Evolutionary conservation across 257 asterid species (phyloP).

Genomic region (Scutellaria galericulata): DNA sequence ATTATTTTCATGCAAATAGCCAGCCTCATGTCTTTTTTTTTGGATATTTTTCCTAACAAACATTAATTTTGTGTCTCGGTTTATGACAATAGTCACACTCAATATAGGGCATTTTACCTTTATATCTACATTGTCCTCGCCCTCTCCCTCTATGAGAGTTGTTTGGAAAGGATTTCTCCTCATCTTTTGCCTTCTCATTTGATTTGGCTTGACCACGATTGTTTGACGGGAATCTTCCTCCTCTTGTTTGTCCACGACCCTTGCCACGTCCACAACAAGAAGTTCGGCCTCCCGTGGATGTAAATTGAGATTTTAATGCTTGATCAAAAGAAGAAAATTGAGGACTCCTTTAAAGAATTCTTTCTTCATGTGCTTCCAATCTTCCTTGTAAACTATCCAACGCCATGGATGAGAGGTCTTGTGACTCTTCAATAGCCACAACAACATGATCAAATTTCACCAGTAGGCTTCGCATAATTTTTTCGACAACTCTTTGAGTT

Average conservation of each 20-base stretch:
- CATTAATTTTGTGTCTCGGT: too few relatives aligned
- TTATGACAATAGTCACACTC: background rate
- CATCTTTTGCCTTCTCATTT: background rate
- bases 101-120: background rate
- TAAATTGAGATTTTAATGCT: background rate
- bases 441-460: too few relatives aligned
- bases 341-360: background rate
- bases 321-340: background rate
- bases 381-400: background rate
- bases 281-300: too few relatives aligned
- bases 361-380: background rate
- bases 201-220: background rate
- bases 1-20: too few relatives aligned
- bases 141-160: background rate
- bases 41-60: too few relatives aligned
- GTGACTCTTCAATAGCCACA: background rate
- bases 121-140: background rate
- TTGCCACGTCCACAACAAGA: background rate
- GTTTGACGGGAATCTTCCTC: background rate
- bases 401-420: background rate
- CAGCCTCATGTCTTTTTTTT: too few relatives aligned
- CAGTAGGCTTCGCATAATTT: too few relatives aligned
- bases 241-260: background rate
- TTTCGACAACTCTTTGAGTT: too few relatives aligned
- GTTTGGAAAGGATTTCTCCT: background rate